Evolutionary conservation across 495 filamentous ascomycete species (phyloP).

Genomic region (Glonium stellatum): DNA sequence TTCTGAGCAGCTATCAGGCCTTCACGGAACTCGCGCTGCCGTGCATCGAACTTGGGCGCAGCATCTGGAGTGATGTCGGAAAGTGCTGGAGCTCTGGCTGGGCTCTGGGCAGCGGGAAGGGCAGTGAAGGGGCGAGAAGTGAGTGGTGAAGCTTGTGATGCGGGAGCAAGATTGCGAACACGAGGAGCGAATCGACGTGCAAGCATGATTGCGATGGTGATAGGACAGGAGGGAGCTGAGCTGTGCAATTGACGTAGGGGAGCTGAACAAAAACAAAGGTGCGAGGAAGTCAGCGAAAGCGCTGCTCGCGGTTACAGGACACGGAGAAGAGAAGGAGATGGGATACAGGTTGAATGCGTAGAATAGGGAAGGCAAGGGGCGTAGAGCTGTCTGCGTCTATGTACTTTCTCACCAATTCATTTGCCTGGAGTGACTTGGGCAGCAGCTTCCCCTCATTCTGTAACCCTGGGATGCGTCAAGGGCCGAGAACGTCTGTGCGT

Average conservation of each 20-base stretch:
- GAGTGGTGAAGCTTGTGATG: conserved; percentile 5
- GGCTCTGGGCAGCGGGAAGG: conserved; percentile 16
- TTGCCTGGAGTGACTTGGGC: neutral
- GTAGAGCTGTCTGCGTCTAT: conserved; percentile 1
- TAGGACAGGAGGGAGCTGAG: neutral
- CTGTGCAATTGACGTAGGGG: neutral
- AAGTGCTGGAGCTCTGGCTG: conserved; percentile 62
- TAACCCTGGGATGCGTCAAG: conserved; percentile 1
- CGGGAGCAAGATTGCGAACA: conserved; percentile 17
- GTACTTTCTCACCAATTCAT: conserved; percentile 1
- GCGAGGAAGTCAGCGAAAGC: neutral
- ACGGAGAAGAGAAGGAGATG: neutral
- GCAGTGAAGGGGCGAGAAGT: conserved; percentile 22
- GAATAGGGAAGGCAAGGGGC: neutral
- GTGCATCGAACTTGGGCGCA: conserved; percentile 65
- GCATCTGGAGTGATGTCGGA: conserved; percentile 72
- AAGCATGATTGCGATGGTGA: conserved; percentile 1
- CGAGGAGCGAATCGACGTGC: conserved; percentile 12
- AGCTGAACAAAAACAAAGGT: conserved; percentile 1
- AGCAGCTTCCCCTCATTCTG: conserved; percentile 2
- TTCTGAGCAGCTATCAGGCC: conserved; percentile 67
- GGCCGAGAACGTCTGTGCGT: neutral
- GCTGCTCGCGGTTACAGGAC: neutral
- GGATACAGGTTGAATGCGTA: neutral
- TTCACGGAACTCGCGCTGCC: conserved; percentile 81